Percentiles rank a stretch among this genome's conserved stretches.
Conservation (phyloP, 202 grass and related monocot genomes). For the Setaria viridis region DNA sequence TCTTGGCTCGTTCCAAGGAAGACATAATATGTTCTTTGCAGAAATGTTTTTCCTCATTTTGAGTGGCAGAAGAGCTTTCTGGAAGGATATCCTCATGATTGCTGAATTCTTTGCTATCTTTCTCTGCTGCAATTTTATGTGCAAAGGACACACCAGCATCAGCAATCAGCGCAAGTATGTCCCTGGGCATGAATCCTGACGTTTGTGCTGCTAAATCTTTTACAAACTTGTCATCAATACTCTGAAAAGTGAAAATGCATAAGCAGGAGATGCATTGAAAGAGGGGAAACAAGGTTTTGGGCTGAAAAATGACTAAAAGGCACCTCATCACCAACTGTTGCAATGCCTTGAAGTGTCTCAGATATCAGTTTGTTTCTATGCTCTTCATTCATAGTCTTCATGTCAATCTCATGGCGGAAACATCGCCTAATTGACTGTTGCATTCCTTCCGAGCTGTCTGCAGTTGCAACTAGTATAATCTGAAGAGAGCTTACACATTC, state of each 20-base stretch:
- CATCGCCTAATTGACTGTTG: slow-evolving; percentile 80
- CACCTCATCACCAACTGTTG: slow-evolving; percentile 64
- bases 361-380: slow-evolving; percentile 81
- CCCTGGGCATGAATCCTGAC: slow-evolving; percentile 89
- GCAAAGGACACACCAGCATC: slow-evolving; percentile 74
- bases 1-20: slow-evolving; percentile 84
- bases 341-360: slow-evolving; percentile 63
- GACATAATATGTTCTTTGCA: slow-evolving; percentile 70
- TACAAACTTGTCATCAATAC: slow-evolving; percentile 69
- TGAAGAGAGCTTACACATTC: slow-evolving; percentile 63
- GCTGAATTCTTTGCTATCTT: slow-evolving; percentile 36
- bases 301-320: slow-evolving; percentile 34
- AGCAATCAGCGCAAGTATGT: slow-evolving; percentile 85
- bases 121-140: slow-evolving; percentile 55
- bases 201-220: slow-evolving; percentile 85
- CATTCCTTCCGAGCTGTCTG: slow-evolving; percentile 83
- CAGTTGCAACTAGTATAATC: slow-evolving; percentile 85
- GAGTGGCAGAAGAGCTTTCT: slow-evolving; percentile 44
- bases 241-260: slow-evolving; percentile 62
- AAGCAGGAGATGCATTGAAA: slow-evolving; percentile 31
- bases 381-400: slow-evolving; percentile 81
- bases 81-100: slow-evolving; percentile 40
- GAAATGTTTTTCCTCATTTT: slow-evolving; percentile 56
- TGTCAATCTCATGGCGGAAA: slow-evolving; percentile 93
- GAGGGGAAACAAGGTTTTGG: slow-evolving; percentile 12